A percentile compares a stretch with the other conserved stretches of the same genome.
Evolutionary conservation across 768 basidiomycete genomes (phyloP).

Genomic region (Leccinum sublutescens): DNA sequence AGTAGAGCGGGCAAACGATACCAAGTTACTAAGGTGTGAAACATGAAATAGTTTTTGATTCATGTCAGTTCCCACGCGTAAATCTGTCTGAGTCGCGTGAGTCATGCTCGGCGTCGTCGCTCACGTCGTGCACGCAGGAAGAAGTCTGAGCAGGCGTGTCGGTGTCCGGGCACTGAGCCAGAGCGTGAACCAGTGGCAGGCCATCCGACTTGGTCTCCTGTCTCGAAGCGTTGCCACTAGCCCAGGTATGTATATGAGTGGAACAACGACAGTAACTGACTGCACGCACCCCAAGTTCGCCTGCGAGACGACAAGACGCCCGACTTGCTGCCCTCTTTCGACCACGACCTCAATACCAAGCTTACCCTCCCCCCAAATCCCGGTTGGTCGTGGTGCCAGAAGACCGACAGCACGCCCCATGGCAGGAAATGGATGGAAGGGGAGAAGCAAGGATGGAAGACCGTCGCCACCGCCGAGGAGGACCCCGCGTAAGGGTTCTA

Average conservation of each 20-base stretch:
- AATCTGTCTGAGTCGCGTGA: background rate
- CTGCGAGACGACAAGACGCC: background rate
- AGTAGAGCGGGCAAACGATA: slow-evolving; percentile 1
- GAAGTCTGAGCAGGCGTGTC: background rate
- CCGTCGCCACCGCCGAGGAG: slow-evolving; percentile 25
- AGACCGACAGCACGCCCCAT: slow-evolving; percentile 19
- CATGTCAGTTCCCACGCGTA: background rate
- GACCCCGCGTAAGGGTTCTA: slow-evolving; percentile 23
- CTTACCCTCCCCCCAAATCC: slow-evolving; percentile 33
- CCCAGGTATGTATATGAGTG: background rate
- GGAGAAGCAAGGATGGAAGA: slow-evolving; percentile 36
- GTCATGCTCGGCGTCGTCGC: background rate
- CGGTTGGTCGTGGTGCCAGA: slow-evolving; percentile 31
- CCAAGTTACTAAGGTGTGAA: too few relatives aligned
- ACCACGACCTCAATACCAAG: slow-evolving; percentile 10
- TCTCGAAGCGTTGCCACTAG: background rate
- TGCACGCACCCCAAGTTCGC: background rate
- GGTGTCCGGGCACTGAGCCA: background rate
- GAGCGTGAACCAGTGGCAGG: background rate
- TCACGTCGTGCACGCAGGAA: background rate
- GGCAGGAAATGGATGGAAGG: slow-evolving; percentile 34
- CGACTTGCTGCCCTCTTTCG: slow-evolving; percentile 19
- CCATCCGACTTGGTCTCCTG: background rate
- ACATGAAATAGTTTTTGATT: background rate
- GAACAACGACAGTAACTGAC: background rate